phyloP scores from a whole-genome alignment of 108 stramenopile genomes.

The Cyclostephanos tholiformis region DNA sequence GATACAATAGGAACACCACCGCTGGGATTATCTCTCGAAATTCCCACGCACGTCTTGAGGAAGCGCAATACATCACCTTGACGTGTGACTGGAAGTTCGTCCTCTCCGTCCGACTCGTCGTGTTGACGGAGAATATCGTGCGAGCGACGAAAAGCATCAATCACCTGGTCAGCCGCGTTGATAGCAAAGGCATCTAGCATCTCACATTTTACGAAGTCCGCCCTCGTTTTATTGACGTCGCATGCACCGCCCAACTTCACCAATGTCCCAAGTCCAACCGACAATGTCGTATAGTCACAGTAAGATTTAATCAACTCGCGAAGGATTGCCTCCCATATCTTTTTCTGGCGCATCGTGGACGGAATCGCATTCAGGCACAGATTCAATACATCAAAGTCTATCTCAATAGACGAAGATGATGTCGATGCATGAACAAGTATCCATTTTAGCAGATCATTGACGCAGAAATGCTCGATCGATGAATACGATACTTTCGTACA shows the following conservation, averaged over 20 bases:
- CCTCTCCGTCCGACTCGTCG: slow-evolving; percentile 30
- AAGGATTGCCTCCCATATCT: slow-evolving; percentile 65
- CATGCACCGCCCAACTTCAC: not conserved
- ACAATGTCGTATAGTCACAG: slow-evolving; percentile 56
- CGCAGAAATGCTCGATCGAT: slow-evolving; percentile 58
- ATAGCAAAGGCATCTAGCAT: slow-evolving; percentile 62
- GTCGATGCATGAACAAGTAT: slow-evolving; percentile 66
- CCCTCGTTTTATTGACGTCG: not conserved
- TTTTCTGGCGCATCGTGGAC: slow-evolving; percentile 30
- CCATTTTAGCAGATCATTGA: slow-evolving; percentile 80
- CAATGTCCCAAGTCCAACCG: slow-evolving; percentile 43
- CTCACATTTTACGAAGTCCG: slow-evolving; percentile 47
- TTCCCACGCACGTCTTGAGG: slow-evolving; percentile 55
- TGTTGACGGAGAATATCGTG: slow-evolving; percentile 25
- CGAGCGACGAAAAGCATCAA: slow-evolving; percentile 26
- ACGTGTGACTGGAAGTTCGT: not conserved
- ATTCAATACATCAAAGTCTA: slow-evolving; percentile 59
- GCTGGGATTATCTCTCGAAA: slow-evolving; percentile 18
- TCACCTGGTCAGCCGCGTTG: slow-evolving; percentile 26
- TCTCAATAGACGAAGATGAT: slow-evolving; percentile 5
- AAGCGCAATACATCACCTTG: slow-evolving; percentile 45
- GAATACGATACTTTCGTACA: slow-evolving; percentile 1
- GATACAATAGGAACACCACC: slow-evolving; percentile 30
- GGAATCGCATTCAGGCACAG: slow-evolving; percentile 40
- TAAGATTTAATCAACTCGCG: slow-evolving; percentile 66